phyloP scores from a whole-genome alignment of 148 eudicot genomes.

The Drosera capensis region DNA sequence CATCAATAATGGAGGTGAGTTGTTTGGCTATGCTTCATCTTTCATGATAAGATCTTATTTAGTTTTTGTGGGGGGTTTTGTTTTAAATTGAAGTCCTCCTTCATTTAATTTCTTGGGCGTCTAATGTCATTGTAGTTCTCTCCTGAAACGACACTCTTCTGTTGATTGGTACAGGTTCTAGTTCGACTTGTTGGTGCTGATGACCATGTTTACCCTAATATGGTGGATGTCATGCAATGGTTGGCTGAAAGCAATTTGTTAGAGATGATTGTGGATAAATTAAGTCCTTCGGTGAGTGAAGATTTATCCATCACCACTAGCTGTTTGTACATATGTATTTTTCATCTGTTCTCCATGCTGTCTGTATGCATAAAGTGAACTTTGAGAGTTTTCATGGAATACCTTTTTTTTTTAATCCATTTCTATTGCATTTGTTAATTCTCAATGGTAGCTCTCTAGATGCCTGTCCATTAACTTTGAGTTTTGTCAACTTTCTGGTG shows the following conservation, averaged over 20 bases:
- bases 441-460: too few relatives aligned
- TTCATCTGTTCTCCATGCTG: too few relatives aligned
- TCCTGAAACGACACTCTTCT: not conserved
- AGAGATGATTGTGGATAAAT: slow-evolving; percentile 97
- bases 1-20: slow-evolving; percentile 95
- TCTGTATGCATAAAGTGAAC: too few relatives aligned
- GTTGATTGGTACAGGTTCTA: slow-evolving; percentile 42
- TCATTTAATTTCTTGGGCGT: not conserved
- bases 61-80: not conserved
- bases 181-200: slow-evolving; percentile 91
- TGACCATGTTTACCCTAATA: slow-evolving; percentile 79
- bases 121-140: not conserved
- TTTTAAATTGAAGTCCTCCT: not conserved
- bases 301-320: too few relatives aligned
- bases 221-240: slow-evolving; percentile 82
- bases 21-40: slow-evolving; percentile 2
- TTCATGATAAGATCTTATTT: too few relatives aligned
- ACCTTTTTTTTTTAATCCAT: too few relatives aligned
- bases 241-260: slow-evolving; percentile 78
- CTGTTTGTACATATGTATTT: too few relatives aligned
- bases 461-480: too few relatives aligned
- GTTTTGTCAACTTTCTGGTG: too few relatives aligned
- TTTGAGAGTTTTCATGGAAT: too few relatives aligned
- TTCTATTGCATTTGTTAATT: too few relatives aligned
- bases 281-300: slow-evolving; percentile 52